Percentiles rank a stretch among this genome's conserved stretches.
Conservation (phyloP, 495 filamentous ascomycete species). For the Daldinia loculata region DNA sequence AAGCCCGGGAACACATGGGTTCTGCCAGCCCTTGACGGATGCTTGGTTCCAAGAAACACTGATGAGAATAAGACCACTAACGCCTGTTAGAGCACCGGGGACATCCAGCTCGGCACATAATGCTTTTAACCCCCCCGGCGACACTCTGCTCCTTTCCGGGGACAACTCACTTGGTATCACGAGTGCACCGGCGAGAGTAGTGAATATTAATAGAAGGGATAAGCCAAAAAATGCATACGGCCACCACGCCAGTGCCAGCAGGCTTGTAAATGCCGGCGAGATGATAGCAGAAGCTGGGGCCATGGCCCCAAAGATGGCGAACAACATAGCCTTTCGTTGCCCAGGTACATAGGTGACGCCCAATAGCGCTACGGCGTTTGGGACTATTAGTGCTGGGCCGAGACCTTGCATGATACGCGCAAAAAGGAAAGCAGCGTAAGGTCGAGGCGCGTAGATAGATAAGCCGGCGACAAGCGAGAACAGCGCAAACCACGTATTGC, state of each 20-base stretch:
- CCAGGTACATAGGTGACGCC: conserved; percentile 66
- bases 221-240: conserved; percentile 71
- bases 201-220: conserved; percentile 55
- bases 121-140: conserved; percentile 21
- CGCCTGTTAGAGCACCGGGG: conserved; percentile 60
- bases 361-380: conserved; percentile 69
- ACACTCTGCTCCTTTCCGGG: conserved; percentile 27
- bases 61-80: conserved; percentile 65
- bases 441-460: conserved; percentile 43
- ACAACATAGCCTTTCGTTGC: conserved; percentile 69
- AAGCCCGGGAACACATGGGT: conserved; percentile 61
- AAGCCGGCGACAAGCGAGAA: conserved; percentile 72
- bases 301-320: conserved; percentile 70
- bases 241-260: conserved; percentile 70
- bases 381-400: conserved; percentile 68
- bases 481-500: conserved; percentile 68
- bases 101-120: conserved; percentile 58
- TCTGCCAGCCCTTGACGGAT: conserved; percentile 64
- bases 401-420: conserved; percentile 69
- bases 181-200: conserved; percentile 53
- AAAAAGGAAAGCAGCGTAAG: conserved; percentile 65
- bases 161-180: conserved; percentile 64
- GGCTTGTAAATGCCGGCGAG: conserved; percentile 59
- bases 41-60: conserved; percentile 72
- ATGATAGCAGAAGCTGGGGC: conserved; percentile 66